Base-by-base conservation (phyloP, 768 basidiomycete species). In the Rubroboletus pulcherrimus region DNA sequence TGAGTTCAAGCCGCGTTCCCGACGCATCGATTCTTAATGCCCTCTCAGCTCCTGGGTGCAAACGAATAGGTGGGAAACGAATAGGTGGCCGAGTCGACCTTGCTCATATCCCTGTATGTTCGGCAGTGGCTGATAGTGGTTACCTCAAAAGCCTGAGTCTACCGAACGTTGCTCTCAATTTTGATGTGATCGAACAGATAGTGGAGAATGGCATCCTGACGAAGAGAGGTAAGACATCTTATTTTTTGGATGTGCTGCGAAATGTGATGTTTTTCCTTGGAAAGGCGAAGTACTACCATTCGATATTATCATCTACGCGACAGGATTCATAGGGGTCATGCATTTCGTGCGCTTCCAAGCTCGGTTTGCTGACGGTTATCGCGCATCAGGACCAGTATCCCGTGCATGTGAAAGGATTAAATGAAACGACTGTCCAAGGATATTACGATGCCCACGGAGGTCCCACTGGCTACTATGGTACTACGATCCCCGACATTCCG, bases 1-100 rank as follows among this genome's bases (percentile, higher is more conserved):
- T 81, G 63, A 41, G 79, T 55, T 24, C 35, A 7, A 26, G 15
- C 29, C 11, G 34, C 30, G 26, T 29, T 48, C 14, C 38, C 34
- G 24, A 10, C 1, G 7, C 14, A 12, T n/a, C 26, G 40, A 9
- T 34, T 51, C 12, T 54, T 12, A 26, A 45, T 5, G 7, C 29
- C 17, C 10, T 41, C 7, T 31, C 34, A 83, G 84, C 80, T 35
- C 77, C 80, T 31, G 85, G 85, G 21, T 86, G 84, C 65, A 86
- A 85, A 67, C 77, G 86, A 38, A 77, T 52, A 19, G 64, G 66
- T 66, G 43, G 6, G 26, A 86, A 85, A 67, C 77, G 86, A 38
- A 77, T 52, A 19, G 64, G 66, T 66, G 43, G 6, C 26, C 26
- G 48, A 17, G 7, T 29, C 15, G 24, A 24, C 15, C 5, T 2